Evolutionary conservation across 2,329 filamentous ascomycete species (phyloP).

Genomic region (Aschersonia sp.): DNA sequence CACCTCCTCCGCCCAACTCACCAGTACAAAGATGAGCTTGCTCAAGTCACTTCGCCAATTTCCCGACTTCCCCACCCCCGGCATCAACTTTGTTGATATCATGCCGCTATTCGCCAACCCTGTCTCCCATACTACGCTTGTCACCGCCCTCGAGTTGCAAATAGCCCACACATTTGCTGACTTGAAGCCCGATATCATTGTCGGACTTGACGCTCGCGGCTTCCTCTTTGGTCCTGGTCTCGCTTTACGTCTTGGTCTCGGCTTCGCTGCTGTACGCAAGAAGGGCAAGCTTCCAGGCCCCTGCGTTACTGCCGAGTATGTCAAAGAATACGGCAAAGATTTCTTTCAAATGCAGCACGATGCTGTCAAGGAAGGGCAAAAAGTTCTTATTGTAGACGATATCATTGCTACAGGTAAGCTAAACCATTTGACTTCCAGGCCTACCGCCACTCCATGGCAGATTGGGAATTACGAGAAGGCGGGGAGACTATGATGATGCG

Average conservation of each 20-base stretch:
- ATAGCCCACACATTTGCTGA: conserved; percentile 47
- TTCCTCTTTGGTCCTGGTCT: conserved; percentile 91
- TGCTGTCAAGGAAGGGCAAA: conserved; percentile 72
- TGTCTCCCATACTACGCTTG: conserved; percentile 56
- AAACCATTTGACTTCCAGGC: too few relatives aligned
- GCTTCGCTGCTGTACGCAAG: conserved; percentile 90
- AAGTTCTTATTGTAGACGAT: conserved; percentile 88
- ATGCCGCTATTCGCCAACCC: conserved; percentile 85
- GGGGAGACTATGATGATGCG: too few relatives aligned
- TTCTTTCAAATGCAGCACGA: conserved; percentile 92
- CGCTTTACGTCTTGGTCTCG: conserved; percentile 66
- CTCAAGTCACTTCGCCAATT: conserved; percentile 65
- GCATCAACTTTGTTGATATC: conserved; percentile 96
- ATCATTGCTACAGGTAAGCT: conserved; percentile 90
- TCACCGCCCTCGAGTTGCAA: conserved; percentile 77
- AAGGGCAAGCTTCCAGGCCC: conserved; percentile 88
- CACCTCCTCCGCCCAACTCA: conserved; percentile 49
- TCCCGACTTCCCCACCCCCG: conserved; percentile 80
- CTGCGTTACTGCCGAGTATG: conserved; percentile 69
- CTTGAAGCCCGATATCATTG: conserved; percentile 69
- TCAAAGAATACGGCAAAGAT: conserved; percentile 95
- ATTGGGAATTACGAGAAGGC: too few relatives aligned
- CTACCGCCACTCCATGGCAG: too few relatives aligned
- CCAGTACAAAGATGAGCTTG: conserved; percentile 58
- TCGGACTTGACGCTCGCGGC: conserved; percentile 85